A percentile compares a stretch with the other conserved stretches of the same genome.
These are phyloP conservation scores for Papilionanthe hybrid DNA, from an alignment of 116 monocot genomes.

Conservation along the genomic window DNA sequence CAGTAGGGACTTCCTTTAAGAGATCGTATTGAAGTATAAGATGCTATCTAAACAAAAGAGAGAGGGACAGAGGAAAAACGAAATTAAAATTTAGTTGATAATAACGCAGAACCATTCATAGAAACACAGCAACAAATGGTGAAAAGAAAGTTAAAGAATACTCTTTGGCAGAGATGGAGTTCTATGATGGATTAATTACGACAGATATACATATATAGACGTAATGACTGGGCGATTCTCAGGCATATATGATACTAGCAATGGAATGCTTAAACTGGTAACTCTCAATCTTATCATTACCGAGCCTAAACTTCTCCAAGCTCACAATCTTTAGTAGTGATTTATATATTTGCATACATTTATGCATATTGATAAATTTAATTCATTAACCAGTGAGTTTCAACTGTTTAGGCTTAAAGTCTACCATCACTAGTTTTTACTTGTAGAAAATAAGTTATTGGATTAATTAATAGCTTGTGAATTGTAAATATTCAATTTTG, in stretches of 20 bases:
- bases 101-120: neutral
- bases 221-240: neutral
- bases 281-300: neutral
- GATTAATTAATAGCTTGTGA: neutral
- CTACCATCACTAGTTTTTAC: neutral
- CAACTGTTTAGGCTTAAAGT: neutral
- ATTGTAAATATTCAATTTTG: neutral
- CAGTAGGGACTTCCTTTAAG: slow-evolving; percentile 95
- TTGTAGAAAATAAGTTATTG: neutral
- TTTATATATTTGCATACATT: neutral
- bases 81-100: neutral
- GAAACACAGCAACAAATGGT: neutral
- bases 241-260: neutral
- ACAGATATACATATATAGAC: neutral
- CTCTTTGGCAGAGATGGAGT: neutral
- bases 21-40: slow-evolving; percentile 64
- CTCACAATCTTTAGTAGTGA: neutral
- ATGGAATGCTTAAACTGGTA: neutral
- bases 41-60: slow-evolving; percentile 45
- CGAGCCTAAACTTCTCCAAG: neutral
- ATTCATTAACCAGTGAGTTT: no score
- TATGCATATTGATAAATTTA: neutral
- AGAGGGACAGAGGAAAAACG: neutral
- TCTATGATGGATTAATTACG: neutral
- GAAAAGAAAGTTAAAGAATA: neutral